Percentiles rank a stretch among this genome's conserved stretches.
These are phyloP conservation scores for Trametes coccinea DNA, from an alignment of 768 basidiomycete species.

Conservation along the genomic window DNA sequence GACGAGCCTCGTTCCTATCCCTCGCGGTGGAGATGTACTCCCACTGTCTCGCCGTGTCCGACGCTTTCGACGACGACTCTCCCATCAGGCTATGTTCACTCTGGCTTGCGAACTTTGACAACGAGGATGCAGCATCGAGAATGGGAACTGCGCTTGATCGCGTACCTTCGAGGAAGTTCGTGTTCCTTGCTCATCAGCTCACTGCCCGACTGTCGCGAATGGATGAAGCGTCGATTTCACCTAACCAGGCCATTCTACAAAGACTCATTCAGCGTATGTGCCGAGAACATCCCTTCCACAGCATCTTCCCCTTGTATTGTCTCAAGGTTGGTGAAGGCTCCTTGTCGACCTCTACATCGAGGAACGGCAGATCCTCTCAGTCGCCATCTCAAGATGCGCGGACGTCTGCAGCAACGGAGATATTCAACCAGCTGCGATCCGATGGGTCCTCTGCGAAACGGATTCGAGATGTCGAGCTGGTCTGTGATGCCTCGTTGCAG, in stretches of 20 bases:
- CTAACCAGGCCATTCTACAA: conserved; percentile 59
- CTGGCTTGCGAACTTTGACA: conserved; percentile 88
- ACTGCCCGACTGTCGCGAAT: conserved; percentile 77
- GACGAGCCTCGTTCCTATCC: conserved; percentile 63
- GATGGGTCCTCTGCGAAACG: conserved; percentile 42
- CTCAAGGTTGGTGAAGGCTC: conserved; percentile 44
- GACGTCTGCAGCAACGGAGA: conserved; percentile 59
- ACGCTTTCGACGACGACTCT: conserved; percentile 73
- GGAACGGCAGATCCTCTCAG: conserved; percentile 39
- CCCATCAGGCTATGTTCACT: conserved; percentile 84
- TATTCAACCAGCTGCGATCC: conserved; percentile 55
- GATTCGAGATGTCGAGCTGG: conserved; percentile 52
- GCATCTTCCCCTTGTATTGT: conserved; percentile 86
- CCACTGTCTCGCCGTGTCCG: conserved; percentile 65
- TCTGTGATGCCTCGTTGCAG: conserved; percentile 67
- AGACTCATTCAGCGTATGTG: conserved; percentile 73
- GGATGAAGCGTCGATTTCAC: conserved; percentile 28
- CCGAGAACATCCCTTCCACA: conserved; percentile 91
- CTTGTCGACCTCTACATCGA: conserved; percentile 43
- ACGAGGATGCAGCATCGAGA: conserved; percentile 43
- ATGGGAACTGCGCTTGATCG: conserved; percentile 49
- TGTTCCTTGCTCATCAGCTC: conserved; percentile 91
- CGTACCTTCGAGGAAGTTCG: conserved; percentile 85
- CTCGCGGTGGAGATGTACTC: conserved; percentile 88
- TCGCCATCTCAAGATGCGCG: conserved; percentile 56